Evolutionary conservation across 164 flowering plant species (phyloP).

Genomic region (Amborella trichopoda): DNA sequence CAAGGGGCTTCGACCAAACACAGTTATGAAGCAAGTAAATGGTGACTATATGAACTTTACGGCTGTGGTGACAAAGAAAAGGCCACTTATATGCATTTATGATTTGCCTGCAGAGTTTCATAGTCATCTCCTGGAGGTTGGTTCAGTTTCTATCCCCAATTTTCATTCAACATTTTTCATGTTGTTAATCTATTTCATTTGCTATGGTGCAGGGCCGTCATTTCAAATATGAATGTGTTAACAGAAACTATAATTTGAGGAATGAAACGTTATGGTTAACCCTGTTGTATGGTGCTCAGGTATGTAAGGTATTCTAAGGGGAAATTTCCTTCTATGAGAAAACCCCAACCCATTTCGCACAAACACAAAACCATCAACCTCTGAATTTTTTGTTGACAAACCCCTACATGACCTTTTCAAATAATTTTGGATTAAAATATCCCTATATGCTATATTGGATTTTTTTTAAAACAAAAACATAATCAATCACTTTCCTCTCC

Average conservation of each 20-base stretch:
- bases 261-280: constrained; percentile 89
- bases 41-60: constrained; percentile 24
- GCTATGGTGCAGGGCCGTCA: constrained; percentile 72
- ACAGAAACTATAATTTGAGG: constrained; percentile 57
- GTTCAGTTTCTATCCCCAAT: constrained; percentile 8
- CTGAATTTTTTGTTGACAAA: too few species aligned
- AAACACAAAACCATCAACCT: too few species aligned
- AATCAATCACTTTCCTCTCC: too few species aligned
- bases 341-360: too few species aligned
- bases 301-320: constrained; percentile 11
- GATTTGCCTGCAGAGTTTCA: constrained; percentile 94
- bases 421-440: too few species aligned
- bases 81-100: constrained; percentile 90
- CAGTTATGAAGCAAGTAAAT: constrained; percentile 39
- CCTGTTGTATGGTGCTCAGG: constrained; percentile 91
- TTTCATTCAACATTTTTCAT: background rate
- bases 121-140: constrained; percentile 87
- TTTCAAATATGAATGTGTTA: constrained; percentile 81
- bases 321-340: too few species aligned
- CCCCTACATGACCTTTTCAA: too few species aligned
- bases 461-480: too few species aligned
- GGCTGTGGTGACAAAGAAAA: constrained; percentile 64
- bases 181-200: background rate
- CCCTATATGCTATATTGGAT: too few species aligned
- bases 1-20: constrained; percentile 84